Base-by-base conservation (phyloP, 129 eudicot species). In the Ambrosia trifida region DNA sequence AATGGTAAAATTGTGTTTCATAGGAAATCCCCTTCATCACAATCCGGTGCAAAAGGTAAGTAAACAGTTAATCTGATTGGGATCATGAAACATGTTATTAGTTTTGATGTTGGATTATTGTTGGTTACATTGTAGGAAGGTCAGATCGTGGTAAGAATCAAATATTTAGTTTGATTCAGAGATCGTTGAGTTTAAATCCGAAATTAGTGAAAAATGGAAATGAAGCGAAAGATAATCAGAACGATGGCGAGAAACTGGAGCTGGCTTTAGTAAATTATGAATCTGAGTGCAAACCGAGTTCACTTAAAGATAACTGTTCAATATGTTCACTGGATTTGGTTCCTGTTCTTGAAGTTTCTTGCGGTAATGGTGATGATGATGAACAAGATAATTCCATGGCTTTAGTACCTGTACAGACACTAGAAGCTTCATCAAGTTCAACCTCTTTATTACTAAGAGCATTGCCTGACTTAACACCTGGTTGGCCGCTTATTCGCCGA, bases 401-500 rank as follows among this genome's bases (percentile, higher is more conserved):
- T 74, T 44, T 87, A 72, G 89, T 88, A 53, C 87, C 97, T 11
- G 86, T 85, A 40, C 90, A 88, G 74, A 82, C 84, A 76, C 66
- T 66, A 56, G 91, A 86, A 68, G 89, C 68, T 45, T 80, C 83
- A 79, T 87, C 91, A 8, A 84, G 85, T 75, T 80, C 91, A n/a
- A 69, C 83, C 31, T 75, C 94, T 18, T 41, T 85, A 9, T 72
- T 90, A 78, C 74, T 84, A 70, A 83, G 71, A 57, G 90, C 84
- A 70, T 41, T 88, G 71, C 95, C 96, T 16, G 96, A 86, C 52
- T 56, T 74, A 16, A 85, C 82, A 66, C 88, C 88, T 16, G 95
- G 98, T 68, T 89, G 96, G 98, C 94, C 98, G 11, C 86, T 92
- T 53, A 95, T 83, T 75, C 77, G 76, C 9, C 85, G 91, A 11